Evolutionary conservation across 768 basidiomycete species (phyloP).

Genomic region (Lentinula lateritia): DNA sequence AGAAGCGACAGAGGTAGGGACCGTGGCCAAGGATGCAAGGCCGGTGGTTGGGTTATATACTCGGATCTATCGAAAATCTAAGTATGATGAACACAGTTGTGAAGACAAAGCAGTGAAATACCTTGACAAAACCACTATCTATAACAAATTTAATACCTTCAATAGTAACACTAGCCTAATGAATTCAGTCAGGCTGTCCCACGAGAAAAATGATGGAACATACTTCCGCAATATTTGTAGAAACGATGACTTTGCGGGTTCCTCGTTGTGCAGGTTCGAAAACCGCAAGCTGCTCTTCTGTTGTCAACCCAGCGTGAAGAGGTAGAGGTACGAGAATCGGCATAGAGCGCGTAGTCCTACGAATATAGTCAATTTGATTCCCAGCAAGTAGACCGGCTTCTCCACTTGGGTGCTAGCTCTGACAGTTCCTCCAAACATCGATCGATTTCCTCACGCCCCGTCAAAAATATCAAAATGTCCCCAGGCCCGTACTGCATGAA

Average conservation of each 20-base stretch:
- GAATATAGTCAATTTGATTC: not conserved
- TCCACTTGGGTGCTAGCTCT: constrained; percentile 71
- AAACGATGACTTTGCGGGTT: constrained; percentile 82
- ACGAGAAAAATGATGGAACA: constrained; percentile 3
- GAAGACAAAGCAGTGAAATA: constrained; percentile 19
- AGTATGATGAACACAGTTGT: not conserved
- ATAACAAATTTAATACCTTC: constrained; percentile 93
- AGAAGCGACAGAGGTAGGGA: constrained; percentile 83
- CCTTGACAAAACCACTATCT: constrained; percentile 95
- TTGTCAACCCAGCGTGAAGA: constrained; percentile 84
- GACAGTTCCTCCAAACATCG: constrained; percentile 74
- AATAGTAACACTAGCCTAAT: constrained; percentile 91
- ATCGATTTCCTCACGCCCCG: constrained; percentile 96
- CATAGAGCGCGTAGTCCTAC: constrained; percentile 48
- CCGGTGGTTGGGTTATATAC: constrained; percentile 84
- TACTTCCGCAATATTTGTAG: constrained; percentile 96
- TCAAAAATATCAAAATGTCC: constrained; percentile 91
- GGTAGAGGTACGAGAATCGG: constrained; percentile 63
- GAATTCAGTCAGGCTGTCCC: not conserved
- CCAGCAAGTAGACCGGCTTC: not conserved
- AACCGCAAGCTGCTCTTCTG: constrained; percentile 80
- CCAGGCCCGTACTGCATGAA: constrained; percentile 65
- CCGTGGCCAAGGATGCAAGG: constrained; percentile 77
- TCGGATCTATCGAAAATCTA: constrained; percentile 54
- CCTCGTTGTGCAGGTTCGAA: constrained; percentile 76